A percentile compares a stretch with the other conserved stretches of the same genome.
These are phyloP conservation scores for Flaveria floridana DNA, from an alignment of 140 eudicot species.

Conservation along the genomic window DNA sequence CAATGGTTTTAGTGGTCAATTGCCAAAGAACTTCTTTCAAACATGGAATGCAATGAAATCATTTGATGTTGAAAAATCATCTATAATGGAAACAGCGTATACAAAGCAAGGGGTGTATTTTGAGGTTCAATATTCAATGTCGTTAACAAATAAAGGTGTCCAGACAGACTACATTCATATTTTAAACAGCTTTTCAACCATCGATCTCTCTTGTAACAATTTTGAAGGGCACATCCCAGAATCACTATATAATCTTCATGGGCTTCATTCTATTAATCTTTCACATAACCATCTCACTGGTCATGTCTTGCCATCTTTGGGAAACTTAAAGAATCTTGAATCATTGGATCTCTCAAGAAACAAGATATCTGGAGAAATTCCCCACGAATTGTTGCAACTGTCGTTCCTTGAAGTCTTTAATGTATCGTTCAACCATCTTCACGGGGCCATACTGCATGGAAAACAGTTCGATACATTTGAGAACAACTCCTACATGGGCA, in stretches of 20 bases:
- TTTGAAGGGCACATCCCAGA: constrained; percentile 33
- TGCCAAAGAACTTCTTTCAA: constrained; percentile 14
- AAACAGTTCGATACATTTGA: constrained; percentile 36
- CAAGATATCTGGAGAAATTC: constrained; percentile 27
- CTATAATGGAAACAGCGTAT: no score
- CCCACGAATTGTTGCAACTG: constrained; percentile 24
- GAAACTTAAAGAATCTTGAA: constrained; percentile 35
- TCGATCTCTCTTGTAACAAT: constrained; percentile 33
- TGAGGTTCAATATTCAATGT: constrained; percentile 11
- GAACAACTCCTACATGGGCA: constrained; percentile 29
- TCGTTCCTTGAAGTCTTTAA: constrained; percentile 28
- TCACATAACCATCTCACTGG: constrained; percentile 24
- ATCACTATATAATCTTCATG: constrained; percentile 17
- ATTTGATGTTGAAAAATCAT: background rate
- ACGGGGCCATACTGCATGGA: constrained; percentile 42
- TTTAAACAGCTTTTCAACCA: constrained; percentile 10
- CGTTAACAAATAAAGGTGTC: constrained; percentile 25
- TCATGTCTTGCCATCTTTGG: constrained; percentile 24
- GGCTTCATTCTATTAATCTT: constrained; percentile 29
- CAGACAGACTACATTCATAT: background rate
- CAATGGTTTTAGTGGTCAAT: constrained; percentile 30
- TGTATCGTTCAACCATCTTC: constrained; percentile 34
- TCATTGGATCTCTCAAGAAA: constrained; percentile 38
- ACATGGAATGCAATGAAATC: constrained; percentile 28
- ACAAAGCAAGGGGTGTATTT: no score